phyloP scores from a whole-genome alignment of 2,329 filamentous ascomycete species.

The Aspergillus cejpii region DNA sequence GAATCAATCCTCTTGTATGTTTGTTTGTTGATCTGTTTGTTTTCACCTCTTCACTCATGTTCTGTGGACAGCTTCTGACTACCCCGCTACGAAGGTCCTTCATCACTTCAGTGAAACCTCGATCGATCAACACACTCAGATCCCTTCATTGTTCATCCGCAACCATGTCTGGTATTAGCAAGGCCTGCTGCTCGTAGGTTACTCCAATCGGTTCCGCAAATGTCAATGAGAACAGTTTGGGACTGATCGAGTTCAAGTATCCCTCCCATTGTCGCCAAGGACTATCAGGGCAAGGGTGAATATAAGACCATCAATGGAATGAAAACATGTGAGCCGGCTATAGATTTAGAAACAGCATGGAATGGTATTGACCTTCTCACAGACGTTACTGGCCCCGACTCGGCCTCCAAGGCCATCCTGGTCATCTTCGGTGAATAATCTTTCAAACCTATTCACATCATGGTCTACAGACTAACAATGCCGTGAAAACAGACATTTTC shows the following conservation, averaged over 20 bases:
- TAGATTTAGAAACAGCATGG: conserved; percentile 1
- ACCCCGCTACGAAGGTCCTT: conserved; percentile 19
- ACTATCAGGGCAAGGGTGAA: conserved; percentile 52
- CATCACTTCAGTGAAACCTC: conserved; percentile 10
- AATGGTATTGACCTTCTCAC: conserved; percentile 1
- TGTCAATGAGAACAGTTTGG: conserved; percentile 1
- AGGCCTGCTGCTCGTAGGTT: conserved; percentile 42
- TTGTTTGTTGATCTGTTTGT: background rate
- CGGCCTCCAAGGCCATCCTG: conserved; percentile 52
- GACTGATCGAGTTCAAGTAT: conserved; percentile 24
- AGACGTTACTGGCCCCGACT: conserved; percentile 53
- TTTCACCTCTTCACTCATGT: conserved; percentile 9
- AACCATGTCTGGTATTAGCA: conserved; percentile 38
- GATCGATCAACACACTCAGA: conserved; percentile 4
- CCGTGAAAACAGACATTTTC: conserved; percentile 50
- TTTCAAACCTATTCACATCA: background rate
- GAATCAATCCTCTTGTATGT: background rate
- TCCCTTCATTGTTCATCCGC: conserved; percentile 20
- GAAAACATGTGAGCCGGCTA: conserved; percentile 49
- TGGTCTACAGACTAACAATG: background rate
- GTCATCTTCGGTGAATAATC: conserved; percentile 45
- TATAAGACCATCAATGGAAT: conserved; percentile 55
- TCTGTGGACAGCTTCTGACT: conserved; percentile 21
- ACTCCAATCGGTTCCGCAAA: background rate
- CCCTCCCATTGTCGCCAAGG: conserved; percentile 38